These are phyloP conservation scores for Elsinoe australis DNA, from an alignment of 2,329 filamentous ascomycete species.

Conservation along the genomic window DNA sequence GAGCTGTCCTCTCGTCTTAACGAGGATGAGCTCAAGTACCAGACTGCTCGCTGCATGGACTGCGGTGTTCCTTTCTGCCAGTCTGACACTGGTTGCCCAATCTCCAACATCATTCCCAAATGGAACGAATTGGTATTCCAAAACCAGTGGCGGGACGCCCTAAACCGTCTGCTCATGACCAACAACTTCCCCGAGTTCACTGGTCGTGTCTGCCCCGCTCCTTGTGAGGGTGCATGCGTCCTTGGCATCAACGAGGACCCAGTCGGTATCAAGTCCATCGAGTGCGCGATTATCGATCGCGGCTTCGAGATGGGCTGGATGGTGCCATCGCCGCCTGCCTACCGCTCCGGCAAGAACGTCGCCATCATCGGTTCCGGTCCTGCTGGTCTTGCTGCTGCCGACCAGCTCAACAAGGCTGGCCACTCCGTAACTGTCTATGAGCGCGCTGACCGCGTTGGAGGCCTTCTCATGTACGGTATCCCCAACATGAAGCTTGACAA, in stretches of 20 bases:
- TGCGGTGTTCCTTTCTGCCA: constrained; percentile 98
- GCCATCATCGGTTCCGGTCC: constrained; percentile 89
- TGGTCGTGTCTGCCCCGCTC: constrained; percentile 90
- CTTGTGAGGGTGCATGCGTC: constrained; percentile 92
- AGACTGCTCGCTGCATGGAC: constrained; percentile 96
- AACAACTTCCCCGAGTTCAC: constrained; percentile 99
- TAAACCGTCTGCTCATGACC: constrained; percentile 87
- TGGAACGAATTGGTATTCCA: constrained; percentile 79
- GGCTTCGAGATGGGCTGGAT: constrained; percentile 99
- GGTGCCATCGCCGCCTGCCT: constrained; percentile 68
- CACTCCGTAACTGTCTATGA: constrained; percentile 87
- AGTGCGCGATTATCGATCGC: constrained; percentile 95
- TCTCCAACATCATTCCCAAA: constrained; percentile 95
- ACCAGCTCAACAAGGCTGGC: constrained; percentile 89
- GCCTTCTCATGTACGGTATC: constrained; percentile 95
- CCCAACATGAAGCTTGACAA: constrained; percentile 99
- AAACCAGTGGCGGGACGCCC: constrained; percentile 79
- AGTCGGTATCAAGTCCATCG: constrained; percentile 96
- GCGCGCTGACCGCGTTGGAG: constrained; percentile 81
- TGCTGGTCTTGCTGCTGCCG: constrained; percentile 79
- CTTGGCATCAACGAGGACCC: constrained; percentile 95
- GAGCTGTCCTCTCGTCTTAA: constrained; percentile 81
- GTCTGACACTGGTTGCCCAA: constrained; percentile 90
- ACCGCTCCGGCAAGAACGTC: constrained; percentile 79
- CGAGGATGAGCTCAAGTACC: constrained; percentile 93